A percentile compares a stretch with the other conserved stretches of the same genome.
These are phyloP conservation scores for Rhizodiscina lignyota DNA, from an alignment of 495 filamentous ascomycete genomes.

Conservation along the genomic window DNA sequence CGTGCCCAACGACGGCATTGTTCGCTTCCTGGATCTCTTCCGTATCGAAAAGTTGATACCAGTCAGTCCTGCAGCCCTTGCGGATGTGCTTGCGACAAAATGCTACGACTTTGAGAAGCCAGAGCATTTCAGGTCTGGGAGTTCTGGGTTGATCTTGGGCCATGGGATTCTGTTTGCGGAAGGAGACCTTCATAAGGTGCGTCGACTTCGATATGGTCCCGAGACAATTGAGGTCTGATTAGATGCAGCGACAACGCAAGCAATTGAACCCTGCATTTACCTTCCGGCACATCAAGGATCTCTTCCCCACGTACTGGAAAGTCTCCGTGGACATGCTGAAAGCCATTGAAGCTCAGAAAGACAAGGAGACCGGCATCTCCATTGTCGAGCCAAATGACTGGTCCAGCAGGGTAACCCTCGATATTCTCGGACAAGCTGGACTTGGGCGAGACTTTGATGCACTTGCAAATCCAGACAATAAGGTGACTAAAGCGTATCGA, in stretches of 20 bases:
- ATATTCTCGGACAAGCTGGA: slow-evolving; percentile 72
- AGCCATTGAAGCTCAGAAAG: slow-evolving; percentile 9
- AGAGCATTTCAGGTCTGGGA: slow-evolving; percentile 26
- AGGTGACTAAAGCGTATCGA: slow-evolving; percentile 52
- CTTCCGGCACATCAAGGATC: slow-evolving; percentile 70
- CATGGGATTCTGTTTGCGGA: slow-evolving; percentile 67
- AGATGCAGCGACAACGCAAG: slow-evolving; percentile 48
- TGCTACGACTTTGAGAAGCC: slow-evolving; percentile 75
- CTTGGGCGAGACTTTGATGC: slow-evolving; percentile 68
- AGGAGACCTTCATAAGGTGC: slow-evolving; percentile 64
- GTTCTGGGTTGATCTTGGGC: slow-evolving; percentile 57
- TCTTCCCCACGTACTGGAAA: slow-evolving; percentile 70
- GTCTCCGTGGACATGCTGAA: slow-evolving; percentile 35
- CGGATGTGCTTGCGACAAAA: slow-evolving; percentile 43
- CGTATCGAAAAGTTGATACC: slow-evolving; percentile 56
- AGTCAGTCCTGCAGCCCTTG: slow-evolving; percentile 43
- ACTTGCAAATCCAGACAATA: slow-evolving; percentile 43
- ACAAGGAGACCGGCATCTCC: slow-evolving; percentile 1
- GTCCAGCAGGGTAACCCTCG: slow-evolving; percentile 58
- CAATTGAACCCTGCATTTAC: slow-evolving; percentile 71
- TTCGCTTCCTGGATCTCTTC: slow-evolving; percentile 52
- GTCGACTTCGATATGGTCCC: too few relatives aligned
- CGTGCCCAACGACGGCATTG: slow-evolving; percentile 71
- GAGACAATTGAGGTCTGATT: too few relatives aligned
- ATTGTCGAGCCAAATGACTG: slow-evolving; percentile 51